Conservation (phyloP, 2,329 filamentous ascomycete genomes). For the Colletotrichum liaoningense region DNA sequence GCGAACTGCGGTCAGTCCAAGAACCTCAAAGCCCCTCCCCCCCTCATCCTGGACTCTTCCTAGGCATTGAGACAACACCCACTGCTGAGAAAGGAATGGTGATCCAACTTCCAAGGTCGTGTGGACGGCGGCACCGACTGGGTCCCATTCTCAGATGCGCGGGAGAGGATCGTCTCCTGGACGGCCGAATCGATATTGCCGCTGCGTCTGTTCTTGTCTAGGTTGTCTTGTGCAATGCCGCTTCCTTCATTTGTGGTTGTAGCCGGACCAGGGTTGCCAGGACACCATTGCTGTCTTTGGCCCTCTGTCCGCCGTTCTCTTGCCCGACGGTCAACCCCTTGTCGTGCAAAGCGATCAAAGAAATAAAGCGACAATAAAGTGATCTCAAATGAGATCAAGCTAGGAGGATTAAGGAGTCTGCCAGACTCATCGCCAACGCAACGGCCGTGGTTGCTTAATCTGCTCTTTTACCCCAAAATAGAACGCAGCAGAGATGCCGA, state of each 20-base stretch:
- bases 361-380: conserved; percentile 1
- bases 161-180: conserved; percentile 4
- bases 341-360: conserved; percentile 6
- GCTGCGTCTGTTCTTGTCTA: neutral
- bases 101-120: neutral
- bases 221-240: neutral
- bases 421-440: conserved; percentile 2
- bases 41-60: conserved; percentile 5
- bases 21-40: neutral
- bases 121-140: conserved; percentile 5
- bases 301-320: neutral
- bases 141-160: conserved; percentile 2
- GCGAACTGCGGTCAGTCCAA: neutral
- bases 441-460: neutral
- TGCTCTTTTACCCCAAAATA: neutral
- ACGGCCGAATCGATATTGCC: conserved; percentile 10
- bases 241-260: neutral
- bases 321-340: neutral
- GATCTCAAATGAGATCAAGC: neutral
- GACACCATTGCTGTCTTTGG: neutral
- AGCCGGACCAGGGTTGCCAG: neutral
- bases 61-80: conserved; percentile 5
- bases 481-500: conserved; percentile 10
- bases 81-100: conserved; percentile 1
- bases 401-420: neutral